phyloP scores from a whole-genome alignment of 2,329 filamentous ascomycete genomes.

The Fragosphaeria purpurea region DNA sequence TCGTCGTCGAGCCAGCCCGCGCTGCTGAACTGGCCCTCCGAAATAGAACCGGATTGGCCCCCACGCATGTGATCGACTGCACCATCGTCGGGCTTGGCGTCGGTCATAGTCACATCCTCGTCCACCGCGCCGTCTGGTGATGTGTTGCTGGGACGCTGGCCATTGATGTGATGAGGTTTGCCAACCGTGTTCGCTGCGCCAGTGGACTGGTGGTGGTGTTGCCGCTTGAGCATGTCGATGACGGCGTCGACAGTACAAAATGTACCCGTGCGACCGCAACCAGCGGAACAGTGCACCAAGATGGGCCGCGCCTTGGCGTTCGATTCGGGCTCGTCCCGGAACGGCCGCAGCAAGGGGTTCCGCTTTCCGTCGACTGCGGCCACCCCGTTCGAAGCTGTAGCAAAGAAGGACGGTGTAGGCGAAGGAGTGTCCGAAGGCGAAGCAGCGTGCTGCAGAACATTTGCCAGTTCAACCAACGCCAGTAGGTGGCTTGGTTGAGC shows the following conservation, averaged over 20 bases:
- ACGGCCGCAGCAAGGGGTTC: constrained; percentile 27
- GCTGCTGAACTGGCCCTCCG: no score
- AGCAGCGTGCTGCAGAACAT: constrained; percentile 55
- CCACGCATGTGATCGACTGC: neutral
- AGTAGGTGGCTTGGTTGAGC: constrained; percentile 81
- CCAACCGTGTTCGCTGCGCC: neutral
- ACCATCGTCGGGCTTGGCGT: neutral
- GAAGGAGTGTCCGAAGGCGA: neutral
- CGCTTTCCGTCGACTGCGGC: constrained; percentile 10
- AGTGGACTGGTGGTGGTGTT: constrained; percentile 28
- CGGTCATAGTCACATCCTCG: constrained; percentile 2
- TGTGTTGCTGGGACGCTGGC: neutral
- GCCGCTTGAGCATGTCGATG: constrained; percentile 92
- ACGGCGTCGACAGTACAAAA: constrained; percentile 96
- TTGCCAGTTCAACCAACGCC: constrained; percentile 80
- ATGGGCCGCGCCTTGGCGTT: constrained; percentile 53
- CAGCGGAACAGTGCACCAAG: constrained; percentile 90
- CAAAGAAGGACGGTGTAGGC: no score
- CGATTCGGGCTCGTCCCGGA: constrained; percentile 51
- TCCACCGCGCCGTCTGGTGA: neutral
- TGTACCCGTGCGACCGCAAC: constrained; percentile 88
- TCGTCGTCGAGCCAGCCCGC: constrained; percentile 59
- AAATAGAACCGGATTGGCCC: constrained; percentile 26
- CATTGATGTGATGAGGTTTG: neutral
- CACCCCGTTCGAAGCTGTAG: no score